These are phyloP conservation scores for Tolypocladium capitatum DNA, from an alignment of 2,329 filamentous ascomycete genomes.

Conservation along the genomic window DNA sequence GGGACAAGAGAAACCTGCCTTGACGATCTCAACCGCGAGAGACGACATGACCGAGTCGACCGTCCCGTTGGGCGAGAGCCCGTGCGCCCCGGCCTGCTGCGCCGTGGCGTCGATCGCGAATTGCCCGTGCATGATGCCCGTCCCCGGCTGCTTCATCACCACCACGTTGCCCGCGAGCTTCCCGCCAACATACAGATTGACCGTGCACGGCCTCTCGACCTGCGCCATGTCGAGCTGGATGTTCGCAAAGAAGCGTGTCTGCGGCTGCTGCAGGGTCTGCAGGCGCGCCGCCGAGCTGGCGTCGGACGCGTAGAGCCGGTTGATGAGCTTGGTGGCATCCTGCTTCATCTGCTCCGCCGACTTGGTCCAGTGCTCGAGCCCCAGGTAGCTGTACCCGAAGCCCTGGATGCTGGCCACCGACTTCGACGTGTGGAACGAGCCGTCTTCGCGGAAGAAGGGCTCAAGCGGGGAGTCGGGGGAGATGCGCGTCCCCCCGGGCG, in stretches of 20 bases:
- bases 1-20: slow-evolving; percentile 11
- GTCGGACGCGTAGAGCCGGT: slow-evolving; percentile 15
- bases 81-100: slow-evolving; percentile 39
- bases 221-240: slow-evolving; percentile 20
- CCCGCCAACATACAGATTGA: slow-evolving; percentile 20
- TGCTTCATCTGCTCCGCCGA: slow-evolving; percentile 14
- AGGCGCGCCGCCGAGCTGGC: not conserved
- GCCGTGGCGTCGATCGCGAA: slow-evolving; percentile 47
- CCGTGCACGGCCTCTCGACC: slow-evolving; percentile 20
- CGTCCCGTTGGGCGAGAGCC: slow-evolving; percentile 8
- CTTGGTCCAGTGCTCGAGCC: slow-evolving; percentile 22
- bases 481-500: slow-evolving; percentile 24
- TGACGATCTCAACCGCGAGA: slow-evolving; percentile 20
- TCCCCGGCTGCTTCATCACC: slow-evolving; percentile 21
- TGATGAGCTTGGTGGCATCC: slow-evolving; percentile 19
- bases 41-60: slow-evolving; percentile 12
- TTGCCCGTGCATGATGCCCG: slow-evolving; percentile 17
- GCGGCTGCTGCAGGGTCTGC: slow-evolving; percentile 2
- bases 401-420: slow-evolving; percentile 17
- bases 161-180: slow-evolving; percentile 20
- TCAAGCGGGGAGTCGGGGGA: slow-evolving; percentile 31
- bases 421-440: slow-evolving; percentile 28
- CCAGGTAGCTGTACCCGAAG: slow-evolving; percentile 27
- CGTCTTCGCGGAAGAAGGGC: slow-evolving; percentile 32
- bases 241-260: slow-evolving; percentile 21